Evolutionary conservation across 129 eudicot genomes (phyloP), one percentile per base, ranked within the genome.

Genomic region (Tanacetum coccineum): DNA sequence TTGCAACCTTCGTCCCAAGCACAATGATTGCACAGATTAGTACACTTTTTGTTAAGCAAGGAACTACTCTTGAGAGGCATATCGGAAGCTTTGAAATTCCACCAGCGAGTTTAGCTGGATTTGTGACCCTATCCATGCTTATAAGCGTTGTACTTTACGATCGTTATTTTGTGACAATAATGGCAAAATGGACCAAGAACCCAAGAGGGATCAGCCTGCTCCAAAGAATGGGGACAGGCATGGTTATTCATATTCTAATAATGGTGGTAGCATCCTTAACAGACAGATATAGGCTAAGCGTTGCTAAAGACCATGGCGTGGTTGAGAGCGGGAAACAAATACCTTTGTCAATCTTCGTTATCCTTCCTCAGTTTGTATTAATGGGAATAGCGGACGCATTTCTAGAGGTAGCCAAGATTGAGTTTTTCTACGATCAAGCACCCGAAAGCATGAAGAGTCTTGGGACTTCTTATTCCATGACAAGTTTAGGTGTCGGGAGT

Each of bases 391-490:
- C 97, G 0, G 95, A 90, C 57, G 84, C 95, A 3, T 81, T 80
- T 73, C 70, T 82, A 12, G 96, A 83, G 67, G 87, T 83, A 1
- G 93, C 90, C 12, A 89, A 83, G 86, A 76, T 89, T 18, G 96
- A 89, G 79, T 89, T 89, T 49, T 89, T 89, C 73, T 89, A 89
- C 13, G 96, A 89, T 70, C 96, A 89, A 74, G 94, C 96, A 52
- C 96, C 96, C 0, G 94, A 89, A 64, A 78, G 80, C 67, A 89
- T 89, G 96, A 85, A 89, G 76, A 85, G 90, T 63, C 82, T 89
- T 1, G 96, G 96, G 64, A 89, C 96, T 11, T 81, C 94, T 4
- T 89, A 78, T 69, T 86, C 86, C 9, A 85, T 74, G 80, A 81
- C 86, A 14, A 86, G 84, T 60, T 44, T 83, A 28, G 96, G 96